These are phyloP conservation scores for Clonostachys rhizophaga DNA, from an alignment of 2,329 filamentous ascomycete species.

Conservation along the genomic window DNA sequence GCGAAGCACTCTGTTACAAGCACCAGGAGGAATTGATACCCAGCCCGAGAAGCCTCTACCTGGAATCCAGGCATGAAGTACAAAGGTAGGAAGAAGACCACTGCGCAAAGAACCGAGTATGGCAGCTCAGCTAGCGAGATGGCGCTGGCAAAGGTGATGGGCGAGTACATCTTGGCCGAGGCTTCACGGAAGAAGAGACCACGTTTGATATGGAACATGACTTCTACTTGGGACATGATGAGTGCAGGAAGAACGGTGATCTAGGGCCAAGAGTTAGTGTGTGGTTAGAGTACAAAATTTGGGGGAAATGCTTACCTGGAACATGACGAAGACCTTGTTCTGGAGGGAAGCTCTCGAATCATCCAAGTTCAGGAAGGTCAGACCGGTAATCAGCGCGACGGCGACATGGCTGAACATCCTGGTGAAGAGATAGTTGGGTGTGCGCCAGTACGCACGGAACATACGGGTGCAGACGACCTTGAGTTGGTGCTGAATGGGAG, in stretches of 20 bases:
- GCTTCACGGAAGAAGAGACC: conserved; percentile 84
- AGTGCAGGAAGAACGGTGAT: conserved; percentile 73
- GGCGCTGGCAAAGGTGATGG: conserved; percentile 70
- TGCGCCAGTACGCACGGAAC: conserved; percentile 78
- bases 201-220: conserved; percentile 74
- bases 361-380: conserved; percentile 75
- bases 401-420: conserved; percentile 79
- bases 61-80: conserved; percentile 83
- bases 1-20: conserved; percentile 81
- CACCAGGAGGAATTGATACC: conserved; percentile 84
- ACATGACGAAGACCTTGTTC: conserved; percentile 84
- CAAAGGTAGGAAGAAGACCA: conserved; percentile 75
- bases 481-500: conserved; percentile 74
- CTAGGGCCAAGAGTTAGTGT: too few species aligned
- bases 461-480: conserved; percentile 69
- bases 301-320: conserved; percentile 80
- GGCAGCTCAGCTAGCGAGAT: conserved; percentile 83
- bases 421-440: conserved; percentile 85
- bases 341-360: conserved; percentile 73
- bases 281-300: too few species aligned
- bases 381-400: conserved; percentile 72
- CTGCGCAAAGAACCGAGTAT: conserved; percentile 75
- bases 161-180: conserved; percentile 80
- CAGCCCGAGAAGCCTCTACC: conserved; percentile 57
- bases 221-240: conserved; percentile 77